Percentiles rank a stretch among this genome's conserved stretches.
phyloP scores from a whole-genome alignment of 192 early-diverging fungal genomes.

The Rhizophlyctis rosea region DNA sequence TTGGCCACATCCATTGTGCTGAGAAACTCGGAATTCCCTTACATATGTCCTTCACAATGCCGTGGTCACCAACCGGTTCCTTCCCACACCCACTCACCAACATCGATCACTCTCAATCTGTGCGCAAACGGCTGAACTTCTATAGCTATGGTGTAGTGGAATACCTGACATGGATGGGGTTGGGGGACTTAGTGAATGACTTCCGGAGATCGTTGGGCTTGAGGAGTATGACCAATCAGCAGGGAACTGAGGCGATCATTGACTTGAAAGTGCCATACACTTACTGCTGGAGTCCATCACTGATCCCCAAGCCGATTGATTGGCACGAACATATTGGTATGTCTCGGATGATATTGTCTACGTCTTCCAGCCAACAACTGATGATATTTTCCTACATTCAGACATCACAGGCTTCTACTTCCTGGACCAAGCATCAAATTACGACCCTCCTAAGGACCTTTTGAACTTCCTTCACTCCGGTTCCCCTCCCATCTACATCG shows the following conservation, averaged over 20 bases:
- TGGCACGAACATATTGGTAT: conserved; percentile 8
- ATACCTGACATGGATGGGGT: conserved; percentile 64
- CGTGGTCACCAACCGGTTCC: conserved; percentile 69
- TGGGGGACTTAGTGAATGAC: conserved; percentile 51
- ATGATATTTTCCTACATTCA: too few species aligned
- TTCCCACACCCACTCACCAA: conserved; percentile 73
- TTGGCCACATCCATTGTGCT: conserved; percentile 68
- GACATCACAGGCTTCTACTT: conserved; percentile 75
- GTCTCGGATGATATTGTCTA: background rate
- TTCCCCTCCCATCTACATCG: conserved; percentile 59
- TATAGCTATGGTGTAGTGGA: conserved; percentile 69
- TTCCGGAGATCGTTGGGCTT: conserved; percentile 48
- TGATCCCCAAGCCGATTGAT: conserved; percentile 9
- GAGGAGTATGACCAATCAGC: background rate
- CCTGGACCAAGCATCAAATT: conserved; percentile 64
- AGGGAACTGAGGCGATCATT: background rate
- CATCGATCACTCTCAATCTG: conserved; percentile 36
- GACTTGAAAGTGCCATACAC: conserved; percentile 34
- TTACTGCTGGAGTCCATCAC: conserved; percentile 44
- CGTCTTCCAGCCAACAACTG: conserved; percentile 39
- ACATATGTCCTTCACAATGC: conserved; percentile 69
- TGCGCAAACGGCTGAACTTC: conserved; percentile 53
- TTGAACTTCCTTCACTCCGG: conserved; percentile 51
- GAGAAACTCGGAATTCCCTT: conserved; percentile 63
- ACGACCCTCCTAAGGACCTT: conserved; percentile 52